These are phyloP conservation scores for Aspergillus terreus DNA, from an alignment of 2,329 filamentous ascomycete species.

Conservation along the genomic window DNA sequence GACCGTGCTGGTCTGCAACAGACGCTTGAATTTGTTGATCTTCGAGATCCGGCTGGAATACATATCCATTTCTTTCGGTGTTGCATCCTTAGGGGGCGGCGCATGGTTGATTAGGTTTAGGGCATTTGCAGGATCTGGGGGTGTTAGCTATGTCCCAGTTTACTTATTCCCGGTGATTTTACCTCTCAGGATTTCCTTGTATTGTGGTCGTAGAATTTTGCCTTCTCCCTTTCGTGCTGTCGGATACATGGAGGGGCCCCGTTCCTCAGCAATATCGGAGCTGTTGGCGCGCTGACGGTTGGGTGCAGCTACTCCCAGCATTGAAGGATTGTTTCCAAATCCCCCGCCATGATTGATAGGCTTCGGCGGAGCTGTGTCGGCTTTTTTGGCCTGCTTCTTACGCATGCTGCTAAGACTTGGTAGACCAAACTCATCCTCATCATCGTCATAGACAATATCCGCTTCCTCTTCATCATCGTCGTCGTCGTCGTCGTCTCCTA, in stretches of 20 bases:
- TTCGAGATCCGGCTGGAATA: slow-evolving; percentile 83
- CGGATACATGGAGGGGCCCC: slow-evolving; percentile 77
- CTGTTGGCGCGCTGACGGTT: slow-evolving; percentile 72
- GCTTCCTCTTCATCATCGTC: slow-evolving; percentile 68
- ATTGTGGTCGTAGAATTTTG: slow-evolving; percentile 94
- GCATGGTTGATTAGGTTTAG: slow-evolving; percentile 91
- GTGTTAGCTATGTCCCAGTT: too few relatives aligned
- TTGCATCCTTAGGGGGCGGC: slow-evolving; percentile 66
- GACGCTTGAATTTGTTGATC: slow-evolving; percentile 98
- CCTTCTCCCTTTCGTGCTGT: slow-evolving; percentile 85
- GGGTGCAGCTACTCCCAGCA: slow-evolving; percentile 30
- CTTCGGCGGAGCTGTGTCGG: slow-evolving; percentile 30
- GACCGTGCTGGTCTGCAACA: slow-evolving; percentile 88
- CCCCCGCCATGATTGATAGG: slow-evolving; percentile 43
- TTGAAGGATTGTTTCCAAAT: slow-evolving; percentile 18
- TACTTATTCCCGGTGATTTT: not conserved
- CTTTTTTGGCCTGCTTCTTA: slow-evolving; percentile 57
- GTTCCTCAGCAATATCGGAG: slow-evolving; percentile 89
- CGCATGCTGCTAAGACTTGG: slow-evolving; percentile 91
- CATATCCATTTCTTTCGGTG: slow-evolving; percentile 78
- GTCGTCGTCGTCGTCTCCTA: slow-evolving; percentile 29
- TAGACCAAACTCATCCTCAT: slow-evolving; percentile 92
- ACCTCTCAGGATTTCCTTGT: slow-evolving; percentile 89
- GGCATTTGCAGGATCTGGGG: slow-evolving; percentile 75
- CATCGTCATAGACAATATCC: slow-evolving; percentile 76